Percentiles rank a stretch among this genome's conserved stretches.
phyloP scores from a whole-genome alignment of 306 rosid genomes.

The Sicyos edulis region DNA sequence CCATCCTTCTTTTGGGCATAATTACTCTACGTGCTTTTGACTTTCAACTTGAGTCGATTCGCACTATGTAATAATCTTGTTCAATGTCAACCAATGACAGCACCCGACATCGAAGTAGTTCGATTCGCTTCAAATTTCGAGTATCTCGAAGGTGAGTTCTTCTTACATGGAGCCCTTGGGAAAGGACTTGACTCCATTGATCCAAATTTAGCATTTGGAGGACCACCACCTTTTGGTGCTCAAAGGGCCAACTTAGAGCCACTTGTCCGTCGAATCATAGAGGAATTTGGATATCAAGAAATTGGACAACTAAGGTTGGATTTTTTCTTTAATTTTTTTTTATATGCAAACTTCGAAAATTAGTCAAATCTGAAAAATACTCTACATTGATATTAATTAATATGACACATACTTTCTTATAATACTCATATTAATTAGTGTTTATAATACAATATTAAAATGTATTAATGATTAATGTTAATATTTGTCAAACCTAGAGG shows the following conservation, averaged over 20 bases:
- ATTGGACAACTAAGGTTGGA: constrained; percentile 29
- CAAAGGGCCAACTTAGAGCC: constrained; percentile 26
- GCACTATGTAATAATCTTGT: not conserved
- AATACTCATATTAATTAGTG: too few relatives aligned
- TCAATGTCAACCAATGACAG: not conserved
- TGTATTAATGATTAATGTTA: too few relatives aligned
- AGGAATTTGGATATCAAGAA: constrained; percentile 36
- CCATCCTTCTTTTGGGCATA: not conserved
- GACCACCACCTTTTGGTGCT: constrained; percentile 29
- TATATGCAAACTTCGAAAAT: too few relatives aligned
- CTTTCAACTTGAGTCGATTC: not conserved
- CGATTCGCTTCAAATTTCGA: constrained; percentile 3
- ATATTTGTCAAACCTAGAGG: too few relatives aligned
- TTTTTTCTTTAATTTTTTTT: not conserved
- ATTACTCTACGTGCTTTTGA: not conserved
- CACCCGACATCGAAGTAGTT: not conserved
- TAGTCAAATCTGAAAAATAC: too few relatives aligned
- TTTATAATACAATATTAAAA: too few relatives aligned
- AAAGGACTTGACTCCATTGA: constrained; percentile 9
- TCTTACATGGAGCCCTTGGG: not conserved
- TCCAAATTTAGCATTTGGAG: constrained; percentile 20
- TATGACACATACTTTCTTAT: too few relatives aligned
- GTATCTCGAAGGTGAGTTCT: constrained; percentile 13
- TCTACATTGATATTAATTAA: too few relatives aligned
- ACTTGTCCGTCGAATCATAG: not conserved